A percentile compares a stretch with the other conserved stretches of the same genome.
Conservation (phyloP, 345 rosid genomes). For the Cardamine occulta region DNA sequence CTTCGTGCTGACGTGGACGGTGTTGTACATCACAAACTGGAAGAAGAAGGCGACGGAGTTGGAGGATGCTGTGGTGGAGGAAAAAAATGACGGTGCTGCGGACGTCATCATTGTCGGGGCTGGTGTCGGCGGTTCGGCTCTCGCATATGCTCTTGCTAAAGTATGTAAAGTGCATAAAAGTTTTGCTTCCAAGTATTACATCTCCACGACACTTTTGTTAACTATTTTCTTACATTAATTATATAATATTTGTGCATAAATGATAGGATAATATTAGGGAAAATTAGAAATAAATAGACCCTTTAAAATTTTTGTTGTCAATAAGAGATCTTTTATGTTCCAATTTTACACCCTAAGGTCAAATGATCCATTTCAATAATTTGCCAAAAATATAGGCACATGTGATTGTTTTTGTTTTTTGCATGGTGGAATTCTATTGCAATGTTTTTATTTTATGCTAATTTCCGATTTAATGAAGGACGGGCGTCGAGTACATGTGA, state of each 20-base stretch:
- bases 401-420: no score
- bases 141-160: conserved; percentile 64
- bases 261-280: background rate
- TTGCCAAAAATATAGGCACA: no score
- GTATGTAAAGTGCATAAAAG: conserved; percentile 29
- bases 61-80: background rate
- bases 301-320: no score
- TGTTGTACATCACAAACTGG: background rate
- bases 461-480: conserved; percentile 46
- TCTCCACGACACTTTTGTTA: background rate
- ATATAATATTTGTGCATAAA: background rate
- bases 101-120: conserved; percentile 75
- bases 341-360: no score
- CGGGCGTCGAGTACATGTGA: conserved; percentile 62
- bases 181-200: background rate
- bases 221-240: background rate
- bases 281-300: no score
- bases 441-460: background rate
- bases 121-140: conserved; percentile 74
- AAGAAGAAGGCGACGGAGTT: background rate
- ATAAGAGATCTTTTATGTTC: no score
- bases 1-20: conserved; percentile 25
- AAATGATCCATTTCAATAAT: no score
- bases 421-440: background rate
- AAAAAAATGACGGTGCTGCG: conserved; percentile 21